A percentile compares a stretch with the other conserved stretches of the same genome.
Evolutionary conservation across 371 early-diverging fungal species (phyloP).

Genomic region (Syncephalastrum contaminatum): DNA sequence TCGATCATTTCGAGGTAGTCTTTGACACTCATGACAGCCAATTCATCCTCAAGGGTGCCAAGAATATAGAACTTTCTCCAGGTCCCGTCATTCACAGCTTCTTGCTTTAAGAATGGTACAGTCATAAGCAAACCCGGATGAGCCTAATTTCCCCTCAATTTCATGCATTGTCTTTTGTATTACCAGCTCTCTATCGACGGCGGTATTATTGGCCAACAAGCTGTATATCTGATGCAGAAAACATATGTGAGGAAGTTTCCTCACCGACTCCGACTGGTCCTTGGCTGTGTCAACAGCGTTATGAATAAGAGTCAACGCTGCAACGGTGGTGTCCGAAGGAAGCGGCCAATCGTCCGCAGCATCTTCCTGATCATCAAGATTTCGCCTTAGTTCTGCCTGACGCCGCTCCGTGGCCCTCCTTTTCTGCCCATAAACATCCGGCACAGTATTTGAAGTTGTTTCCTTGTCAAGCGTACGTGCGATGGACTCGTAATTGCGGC

Average conservation of each 20-base stretch:
- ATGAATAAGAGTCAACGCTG: conserved; percentile 34
- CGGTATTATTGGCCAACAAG: conserved; percentile 29
- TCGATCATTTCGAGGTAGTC: conserved; percentile 26
- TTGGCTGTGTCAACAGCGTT: conserved; percentile 3
- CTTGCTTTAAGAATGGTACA: conserved; percentile 17
- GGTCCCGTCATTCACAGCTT: conserved; percentile 16
- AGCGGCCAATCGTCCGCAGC: conserved; percentile 7
- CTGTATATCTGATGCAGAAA: conserved; percentile 43
- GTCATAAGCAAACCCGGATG: neutral
- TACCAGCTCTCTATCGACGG: conserved; percentile 42
- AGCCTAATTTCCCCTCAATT: neutral
- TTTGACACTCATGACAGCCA: conserved; percentile 21
- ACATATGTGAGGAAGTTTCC: conserved; percentile 20
- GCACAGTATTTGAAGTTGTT: neutral
- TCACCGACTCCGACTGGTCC: conserved; percentile 7
- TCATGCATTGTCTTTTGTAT: neutral
- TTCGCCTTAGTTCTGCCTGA: neutral
- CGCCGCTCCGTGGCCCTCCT: conserved; percentile 4
- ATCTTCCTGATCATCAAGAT: conserved; percentile 16
- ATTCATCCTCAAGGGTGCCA: conserved; percentile 36
- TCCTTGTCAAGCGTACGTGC: too few species aligned
- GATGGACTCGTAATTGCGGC: too few species aligned
- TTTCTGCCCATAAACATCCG: conserved; percentile 14
- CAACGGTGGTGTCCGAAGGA: conserved; percentile 28
- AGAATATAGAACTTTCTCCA: conserved; percentile 38